Percentiles rank a stretch among this genome's conserved stretches.
These are phyloP conservation scores for Epichloe glyceriae DNA, from an alignment of 2,329 filamentous ascomycete genomes.

Conservation along the genomic window DNA sequence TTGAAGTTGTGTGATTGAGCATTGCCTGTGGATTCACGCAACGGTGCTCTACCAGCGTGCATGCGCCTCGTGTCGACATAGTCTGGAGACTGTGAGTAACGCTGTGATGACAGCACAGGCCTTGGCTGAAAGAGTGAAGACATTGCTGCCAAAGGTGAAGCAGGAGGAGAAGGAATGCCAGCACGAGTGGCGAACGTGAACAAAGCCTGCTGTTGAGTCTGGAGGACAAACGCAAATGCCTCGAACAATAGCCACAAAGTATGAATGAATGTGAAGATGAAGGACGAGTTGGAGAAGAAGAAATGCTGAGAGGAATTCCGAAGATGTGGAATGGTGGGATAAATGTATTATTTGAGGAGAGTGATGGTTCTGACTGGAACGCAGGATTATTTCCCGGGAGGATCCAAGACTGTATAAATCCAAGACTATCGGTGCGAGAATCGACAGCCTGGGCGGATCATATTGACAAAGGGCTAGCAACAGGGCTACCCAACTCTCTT, in stretches of 20 bases:
- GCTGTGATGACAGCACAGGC: slow-evolving; percentile 37
- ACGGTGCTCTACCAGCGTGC: slow-evolving; percentile 28
- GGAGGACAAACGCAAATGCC: slow-evolving; percentile 13
- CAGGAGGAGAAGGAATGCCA: slow-evolving; percentile 20
- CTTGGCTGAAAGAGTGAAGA: slow-evolving; percentile 29
- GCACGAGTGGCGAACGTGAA: slow-evolving; percentile 15
- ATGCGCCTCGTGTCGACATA: slow-evolving; percentile 33
- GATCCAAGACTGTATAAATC: slow-evolving; percentile 24
- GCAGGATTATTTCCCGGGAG: slow-evolving; percentile 17
- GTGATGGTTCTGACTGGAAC: slow-evolving; percentile 25
- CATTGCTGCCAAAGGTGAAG: slow-evolving; percentile 16
- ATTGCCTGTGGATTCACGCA: slow-evolving; percentile 41
- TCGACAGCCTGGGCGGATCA: slow-evolving; percentile 17
- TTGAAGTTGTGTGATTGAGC: slow-evolving; percentile 31
- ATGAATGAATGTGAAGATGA: slow-evolving; percentile 13
- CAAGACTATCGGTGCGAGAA: slow-evolving; percentile 22
- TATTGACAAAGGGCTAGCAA: slow-evolving; percentile 20
- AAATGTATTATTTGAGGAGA: slow-evolving; percentile 25
- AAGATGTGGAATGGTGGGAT: slow-evolving; percentile 29
- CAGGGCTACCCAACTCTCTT: slow-evolving; percentile 13
- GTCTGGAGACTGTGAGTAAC: slow-evolving; percentile 33
- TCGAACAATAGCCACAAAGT: slow-evolving; percentile 15
- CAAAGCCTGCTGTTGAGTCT: slow-evolving; percentile 11
- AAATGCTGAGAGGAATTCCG: slow-evolving; percentile 32
- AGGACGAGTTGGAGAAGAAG: slow-evolving; percentile 24